These are phyloP conservation scores for Plectosphaerella sp. DNA, from an alignment of 2,329 filamentous ascomycete genomes.

Conservation along the genomic window DNA sequence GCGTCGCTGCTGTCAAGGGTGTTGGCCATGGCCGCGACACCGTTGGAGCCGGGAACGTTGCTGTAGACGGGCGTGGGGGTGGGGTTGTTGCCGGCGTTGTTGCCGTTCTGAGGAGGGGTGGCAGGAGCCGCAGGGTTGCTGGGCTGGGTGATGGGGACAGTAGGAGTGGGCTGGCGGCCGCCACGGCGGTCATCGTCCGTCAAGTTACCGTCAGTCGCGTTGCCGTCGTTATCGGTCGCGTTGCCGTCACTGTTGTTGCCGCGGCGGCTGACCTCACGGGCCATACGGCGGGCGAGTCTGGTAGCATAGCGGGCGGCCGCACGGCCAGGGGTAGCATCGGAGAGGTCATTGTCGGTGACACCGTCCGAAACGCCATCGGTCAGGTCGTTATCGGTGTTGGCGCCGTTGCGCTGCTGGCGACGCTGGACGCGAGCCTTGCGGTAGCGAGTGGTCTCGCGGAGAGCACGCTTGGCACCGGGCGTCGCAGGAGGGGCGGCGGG, in stretches of 20 bases:
- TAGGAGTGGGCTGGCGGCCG: neutral
- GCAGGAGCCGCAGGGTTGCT: neutral
- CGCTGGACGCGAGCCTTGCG: neutral
- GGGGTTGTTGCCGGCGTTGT: neutral
- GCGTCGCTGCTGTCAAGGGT: neutral
- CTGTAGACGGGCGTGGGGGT: neutral
- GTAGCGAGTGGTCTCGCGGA: neutral
- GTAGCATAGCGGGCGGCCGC: too few relatives aligned
- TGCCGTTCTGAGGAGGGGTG: neutral
- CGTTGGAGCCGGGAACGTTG: neutral
- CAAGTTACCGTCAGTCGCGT: neutral
- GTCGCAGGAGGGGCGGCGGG: neutral
- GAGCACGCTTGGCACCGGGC: neutral
- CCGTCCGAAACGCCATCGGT: neutral
- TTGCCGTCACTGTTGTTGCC: too few relatives aligned
- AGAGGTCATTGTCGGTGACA: neutral
- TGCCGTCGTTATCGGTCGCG: neutral
- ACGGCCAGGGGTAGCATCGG: too few relatives aligned
- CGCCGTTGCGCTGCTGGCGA: neutral
- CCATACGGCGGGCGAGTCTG: too few relatives aligned
- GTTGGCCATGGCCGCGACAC: neutral
- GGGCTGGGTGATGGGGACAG: neutral
- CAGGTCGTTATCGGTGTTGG: neutral
- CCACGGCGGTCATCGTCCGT: neutral
- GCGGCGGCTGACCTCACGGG: too few relatives aligned